Percentiles rank a stretch among this genome's conserved stretches.
phyloP scores from a whole-genome alignment of 2,329 filamentous ascomycete species.

The Stachybotrys chartarum region DNA sequence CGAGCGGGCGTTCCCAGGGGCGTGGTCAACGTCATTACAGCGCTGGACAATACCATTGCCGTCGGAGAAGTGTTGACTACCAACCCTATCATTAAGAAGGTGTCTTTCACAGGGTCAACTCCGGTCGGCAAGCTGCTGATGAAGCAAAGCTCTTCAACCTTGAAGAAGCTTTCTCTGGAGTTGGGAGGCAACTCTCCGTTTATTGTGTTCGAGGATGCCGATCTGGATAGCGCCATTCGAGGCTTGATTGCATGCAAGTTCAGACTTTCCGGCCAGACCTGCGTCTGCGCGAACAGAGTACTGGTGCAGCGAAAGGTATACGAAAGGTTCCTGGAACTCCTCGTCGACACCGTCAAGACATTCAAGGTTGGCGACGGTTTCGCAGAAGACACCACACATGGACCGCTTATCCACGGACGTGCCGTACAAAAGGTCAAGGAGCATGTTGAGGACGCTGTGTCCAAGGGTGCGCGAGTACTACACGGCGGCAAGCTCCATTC shows the following conservation, averaged over 20 bases:
- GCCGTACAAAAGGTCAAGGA: conserved; percentile 54
- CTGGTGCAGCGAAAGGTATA: conserved; percentile 54
- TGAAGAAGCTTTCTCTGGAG: conserved; percentile 71
- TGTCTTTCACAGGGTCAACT: conserved; percentile 64
- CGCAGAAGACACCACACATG: conserved; percentile 48
- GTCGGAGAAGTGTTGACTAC: conserved; percentile 54
- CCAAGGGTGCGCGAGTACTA: conserved; percentile 52
- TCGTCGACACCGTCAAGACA: conserved; percentile 43
- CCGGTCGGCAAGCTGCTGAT: conserved; percentile 45
- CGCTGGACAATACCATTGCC: conserved; percentile 66
- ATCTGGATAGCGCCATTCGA: conserved; percentile 60
- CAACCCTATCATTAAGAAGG: conserved; percentile 49
- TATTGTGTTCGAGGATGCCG: conserved; percentile 69
- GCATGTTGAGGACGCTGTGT: conserved; percentile 56
- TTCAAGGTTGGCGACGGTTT: conserved; percentile 54
- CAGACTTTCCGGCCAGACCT: conserved; percentile 65
- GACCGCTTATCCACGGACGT: conserved; percentile 58
- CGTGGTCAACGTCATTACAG: conserved; percentile 79
- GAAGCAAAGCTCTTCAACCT: conserved; percentile 60
- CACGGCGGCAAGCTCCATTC: conserved; percentile 52
- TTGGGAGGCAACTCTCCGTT: conserved; percentile 70
- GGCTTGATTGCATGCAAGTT: conserved; percentile 64
- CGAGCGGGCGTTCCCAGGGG: conserved; percentile 82
- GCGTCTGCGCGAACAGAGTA: conserved; percentile 57
- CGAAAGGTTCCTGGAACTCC: conserved; percentile 44